Base-by-base conservation (phyloP, 306 rosid genomes). In the Corylus heterophylla region DNA sequence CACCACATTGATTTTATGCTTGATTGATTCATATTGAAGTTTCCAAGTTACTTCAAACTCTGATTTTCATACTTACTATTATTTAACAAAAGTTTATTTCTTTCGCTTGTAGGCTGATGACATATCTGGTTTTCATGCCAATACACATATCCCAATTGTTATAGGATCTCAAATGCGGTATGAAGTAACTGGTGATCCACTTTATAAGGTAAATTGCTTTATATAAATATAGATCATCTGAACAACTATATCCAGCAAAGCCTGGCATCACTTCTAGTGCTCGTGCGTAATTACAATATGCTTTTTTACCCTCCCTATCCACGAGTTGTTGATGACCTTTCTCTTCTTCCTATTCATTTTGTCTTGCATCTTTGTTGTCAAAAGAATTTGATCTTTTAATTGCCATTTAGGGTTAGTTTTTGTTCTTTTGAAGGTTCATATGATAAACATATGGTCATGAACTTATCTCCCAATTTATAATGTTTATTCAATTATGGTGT, bases 111-210 rank as follows among this genome's bases (percentile, higher is more conserved):
- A 94, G 98, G 94, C 94, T 29, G 87, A 89, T 62, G 96, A 90
- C 81, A 83, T 94, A 83, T 29, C 97, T 68, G 84, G 85, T 75
- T 80, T 88, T 80, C 98, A 94, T 74, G 75, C 92, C 68, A 94
- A 94, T 85, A 92, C 98, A 12, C 98, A 94, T 85, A 88, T 94
- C 37, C 98, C 98, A 72, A 2, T 94, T 74, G 93, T 94, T 69
- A 56, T 94, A 78, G 98, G 98, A 82, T 35, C 96, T 86, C 98
- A 94, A 89, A 69, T 71, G 91, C 97, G 98, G 49, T 92, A 92
- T 75, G 98, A 94, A 88, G 62, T 88, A 83, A 87, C 92, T 0
- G 98, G 98, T 7, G 98, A 94, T 82, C 96, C 94, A 16, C 88
- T 92, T 79, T 88, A 92, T 80, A 90, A 86, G 96, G 98, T 94